Percentiles rank a stretch among this genome's conserved stretches.
Evolutionary conservation across 257 asterid species (phyloP).

Genomic region (Mitragyna speciosa): DNA sequence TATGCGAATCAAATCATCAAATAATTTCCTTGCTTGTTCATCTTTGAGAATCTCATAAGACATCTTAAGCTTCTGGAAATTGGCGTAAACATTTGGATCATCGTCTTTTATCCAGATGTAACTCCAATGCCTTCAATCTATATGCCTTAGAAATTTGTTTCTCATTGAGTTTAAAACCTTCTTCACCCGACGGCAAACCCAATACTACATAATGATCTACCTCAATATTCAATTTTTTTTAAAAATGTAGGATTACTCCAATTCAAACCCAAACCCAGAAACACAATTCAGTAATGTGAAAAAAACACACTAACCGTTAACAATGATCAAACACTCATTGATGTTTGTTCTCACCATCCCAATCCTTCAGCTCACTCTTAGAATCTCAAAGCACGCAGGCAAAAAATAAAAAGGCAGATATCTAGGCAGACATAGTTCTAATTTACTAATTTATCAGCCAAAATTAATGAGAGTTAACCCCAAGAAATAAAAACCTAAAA

Average conservation of each 20-base stretch:
- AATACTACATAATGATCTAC: conserved; percentile 58
- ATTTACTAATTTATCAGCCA: too few relatives aligned
- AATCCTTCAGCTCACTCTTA: too few relatives aligned
- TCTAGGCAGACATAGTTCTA: too few relatives aligned
- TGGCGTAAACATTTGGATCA: conserved; percentile 64
- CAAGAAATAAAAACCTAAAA: too few relatives aligned
- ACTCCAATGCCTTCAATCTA: conserved; percentile 54
- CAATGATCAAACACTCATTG: too few relatives aligned
- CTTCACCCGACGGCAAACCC: conserved; percentile 76
- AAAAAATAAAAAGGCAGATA: too few relatives aligned
- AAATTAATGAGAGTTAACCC: too few relatives aligned
- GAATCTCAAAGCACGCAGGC: too few relatives aligned
- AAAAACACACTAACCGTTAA: too few relatives aligned
- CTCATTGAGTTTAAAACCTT: conserved; percentile 62
- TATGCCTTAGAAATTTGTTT: conserved; percentile 69
- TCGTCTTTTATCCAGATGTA: conserved; percentile 84
- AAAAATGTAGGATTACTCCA: neutral
- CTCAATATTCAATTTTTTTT: conserved; percentile 30
- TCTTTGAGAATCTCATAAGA: conserved; percentile 68
- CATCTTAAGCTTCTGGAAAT: conserved; percentile 59
- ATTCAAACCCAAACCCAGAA: neutral
- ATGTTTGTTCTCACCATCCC: too few relatives aligned
- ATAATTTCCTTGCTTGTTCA: conserved; percentile 66
- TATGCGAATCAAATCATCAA: conserved; percentile 61
- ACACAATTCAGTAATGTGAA: neutral